Conservation (phyloP, 164 flowering plant species). For the Houttuynia cordata region DNA sequence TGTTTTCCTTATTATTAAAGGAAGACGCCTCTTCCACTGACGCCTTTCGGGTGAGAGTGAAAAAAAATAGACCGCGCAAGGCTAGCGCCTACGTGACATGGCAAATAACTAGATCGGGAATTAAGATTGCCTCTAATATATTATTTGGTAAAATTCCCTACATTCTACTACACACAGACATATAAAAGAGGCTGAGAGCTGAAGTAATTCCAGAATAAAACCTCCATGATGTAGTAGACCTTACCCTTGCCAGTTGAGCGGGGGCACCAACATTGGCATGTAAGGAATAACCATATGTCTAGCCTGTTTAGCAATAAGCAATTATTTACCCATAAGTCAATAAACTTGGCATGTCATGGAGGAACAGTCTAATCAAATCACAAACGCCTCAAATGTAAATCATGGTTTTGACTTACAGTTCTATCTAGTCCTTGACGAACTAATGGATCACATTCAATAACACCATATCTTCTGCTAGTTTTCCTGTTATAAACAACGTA, state of each 20-base stretch:
- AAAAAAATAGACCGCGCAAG: no score
- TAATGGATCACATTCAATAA: conserved; percentile 45
- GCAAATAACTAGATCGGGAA: no score
- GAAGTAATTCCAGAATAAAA: background rate
- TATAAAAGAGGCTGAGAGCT: background rate
- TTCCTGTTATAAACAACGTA: conserved; percentile 23
- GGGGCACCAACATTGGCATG: conserved; percentile 68
- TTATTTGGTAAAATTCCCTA: no score
- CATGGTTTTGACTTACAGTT: conserved; percentile 28
- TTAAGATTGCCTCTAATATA: no score
- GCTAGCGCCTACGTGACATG: no score
- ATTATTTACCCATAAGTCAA: background rate
- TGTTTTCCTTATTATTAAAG: no score
- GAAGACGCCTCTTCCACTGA: no score
- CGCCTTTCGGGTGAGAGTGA: no score
- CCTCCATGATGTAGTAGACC: conserved; percentile 3
- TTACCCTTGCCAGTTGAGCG: conserved; percentile 51
- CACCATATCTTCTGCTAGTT: conserved; percentile 40
- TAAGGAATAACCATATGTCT: conserved; percentile 65
- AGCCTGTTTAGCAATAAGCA: conserved; percentile 24
- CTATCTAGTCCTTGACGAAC: conserved; percentile 41
- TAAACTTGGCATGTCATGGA: background rate
- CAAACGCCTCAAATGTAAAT: background rate
- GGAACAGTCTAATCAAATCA: background rate
- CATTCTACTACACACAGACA: no score